phyloP scores from a whole-genome alignment of 768 basidiomycete genomes.

The Hydnomerulius pinastri region DNA sequence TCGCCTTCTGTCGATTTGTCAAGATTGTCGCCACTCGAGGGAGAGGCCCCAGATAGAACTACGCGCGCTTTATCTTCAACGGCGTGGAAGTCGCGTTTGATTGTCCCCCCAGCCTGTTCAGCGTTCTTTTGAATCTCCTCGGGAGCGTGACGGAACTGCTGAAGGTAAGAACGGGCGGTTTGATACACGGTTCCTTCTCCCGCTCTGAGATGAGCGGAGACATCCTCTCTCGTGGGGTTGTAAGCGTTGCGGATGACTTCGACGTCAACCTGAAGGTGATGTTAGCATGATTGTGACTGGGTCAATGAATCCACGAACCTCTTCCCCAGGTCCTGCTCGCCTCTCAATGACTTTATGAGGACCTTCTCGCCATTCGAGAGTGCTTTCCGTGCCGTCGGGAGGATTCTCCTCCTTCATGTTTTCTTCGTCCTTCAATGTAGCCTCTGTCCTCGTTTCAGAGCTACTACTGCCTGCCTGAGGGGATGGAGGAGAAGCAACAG shows the following conservation, averaged over 20 bases:
- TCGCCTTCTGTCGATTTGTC: constrained; percentile 15
- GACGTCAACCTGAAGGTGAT: constrained; percentile 56
- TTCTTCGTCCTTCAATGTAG: constrained; percentile 16
- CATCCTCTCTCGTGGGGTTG: constrained; percentile 7
- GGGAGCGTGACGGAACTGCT: constrained; percentile 14
- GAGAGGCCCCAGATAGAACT: background rate
- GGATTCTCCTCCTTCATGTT: constrained; percentile 36
- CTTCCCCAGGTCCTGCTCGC: constrained; percentile 57
- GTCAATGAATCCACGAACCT: constrained; percentile 46
- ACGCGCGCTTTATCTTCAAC: constrained; percentile 15
- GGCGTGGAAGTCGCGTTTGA: constrained; percentile 18
- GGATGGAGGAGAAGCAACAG: background rate
- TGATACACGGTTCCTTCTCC: constrained; percentile 1
- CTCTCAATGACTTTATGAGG: constrained; percentile 66
- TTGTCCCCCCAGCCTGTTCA: constrained; percentile 18
- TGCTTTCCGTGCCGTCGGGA: constrained; percentile 44
- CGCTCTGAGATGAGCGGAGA: constrained; percentile 1
- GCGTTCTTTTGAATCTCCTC: constrained; percentile 25
- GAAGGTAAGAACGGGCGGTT: constrained; percentile 12
- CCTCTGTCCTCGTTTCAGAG: constrained; percentile 10
- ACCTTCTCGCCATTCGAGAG: constrained; percentile 71
- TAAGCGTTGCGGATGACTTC: constrained; percentile 55
- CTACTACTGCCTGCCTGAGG: constrained; percentile 3
- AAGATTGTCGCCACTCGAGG: constrained; percentile 9
- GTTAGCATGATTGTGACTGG: constrained; percentile 15